These are phyloP conservation scores for Penicillium sp. DNA, from an alignment of 2,329 filamentous ascomycete species.

Conservation along the genomic window DNA sequence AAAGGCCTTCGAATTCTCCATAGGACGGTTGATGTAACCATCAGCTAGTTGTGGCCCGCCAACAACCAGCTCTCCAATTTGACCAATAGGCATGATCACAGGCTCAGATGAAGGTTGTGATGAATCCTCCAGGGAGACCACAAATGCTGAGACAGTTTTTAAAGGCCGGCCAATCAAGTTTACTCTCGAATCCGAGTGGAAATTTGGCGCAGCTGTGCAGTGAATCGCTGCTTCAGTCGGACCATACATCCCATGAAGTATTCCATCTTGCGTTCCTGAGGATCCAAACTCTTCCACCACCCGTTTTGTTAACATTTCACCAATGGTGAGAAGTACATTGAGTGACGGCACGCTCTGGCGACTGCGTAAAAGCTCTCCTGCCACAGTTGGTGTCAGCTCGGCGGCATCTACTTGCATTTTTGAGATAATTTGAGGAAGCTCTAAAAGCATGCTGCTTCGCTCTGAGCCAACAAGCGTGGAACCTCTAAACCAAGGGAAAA, in stretches of 20 bases:
- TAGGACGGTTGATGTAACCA: slow-evolving; percentile 75
- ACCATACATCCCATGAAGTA: slow-evolving; percentile 91
- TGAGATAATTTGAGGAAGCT: slow-evolving; percentile 66
- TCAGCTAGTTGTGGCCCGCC: slow-evolving; percentile 75
- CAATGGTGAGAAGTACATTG: slow-evolving; percentile 75
- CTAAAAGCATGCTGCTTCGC: slow-evolving; percentile 66
- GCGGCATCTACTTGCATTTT: slow-evolving; percentile 71
- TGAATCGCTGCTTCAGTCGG: slow-evolving; percentile 91
- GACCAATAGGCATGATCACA: slow-evolving; percentile 59
- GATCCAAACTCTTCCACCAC: slow-evolving; percentile 78
- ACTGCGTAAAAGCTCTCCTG: slow-evolving; percentile 68
- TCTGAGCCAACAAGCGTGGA: slow-evolving; percentile 69
- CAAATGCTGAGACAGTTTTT: slow-evolving; percentile 73
- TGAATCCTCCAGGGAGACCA: slow-evolving; percentile 51
- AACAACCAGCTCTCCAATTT: slow-evolving; percentile 74
- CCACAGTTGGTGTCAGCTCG: slow-evolving; percentile 85
- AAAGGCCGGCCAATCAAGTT: slow-evolving; percentile 74
- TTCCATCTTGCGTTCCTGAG: slow-evolving; percentile 48
- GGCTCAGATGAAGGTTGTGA: slow-evolving; percentile 28
- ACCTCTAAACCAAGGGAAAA: slow-evolving; percentile 76
- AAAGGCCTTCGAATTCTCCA: slow-evolving; percentile 71
- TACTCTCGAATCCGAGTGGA: slow-evolving; percentile 55
- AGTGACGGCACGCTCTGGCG: slow-evolving; percentile 64
- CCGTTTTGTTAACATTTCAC: slow-evolving; percentile 80
- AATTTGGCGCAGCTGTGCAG: slow-evolving; percentile 69